Conservation (phyloP, 1,139 yeast genomes). For the Hansenula lynferdii region DNA sequence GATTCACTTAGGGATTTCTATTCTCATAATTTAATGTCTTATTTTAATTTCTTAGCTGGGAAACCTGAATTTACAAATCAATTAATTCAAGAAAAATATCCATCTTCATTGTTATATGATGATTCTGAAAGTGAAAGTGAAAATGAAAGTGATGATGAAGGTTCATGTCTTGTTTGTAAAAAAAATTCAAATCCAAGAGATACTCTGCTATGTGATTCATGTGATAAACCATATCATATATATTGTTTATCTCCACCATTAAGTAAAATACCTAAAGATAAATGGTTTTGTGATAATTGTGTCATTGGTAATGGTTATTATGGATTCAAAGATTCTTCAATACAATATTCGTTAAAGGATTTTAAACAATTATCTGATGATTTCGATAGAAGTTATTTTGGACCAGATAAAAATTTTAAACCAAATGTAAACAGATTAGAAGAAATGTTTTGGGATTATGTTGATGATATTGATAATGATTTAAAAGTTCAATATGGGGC, state of each 20-base stretch:
- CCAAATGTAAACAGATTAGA: constrained; percentile 44
- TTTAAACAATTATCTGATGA: constrained; percentile 55
- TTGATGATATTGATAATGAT: constrained; percentile 39
- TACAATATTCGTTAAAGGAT: constrained; percentile 52
- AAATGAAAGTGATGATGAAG: constrained; percentile 29
- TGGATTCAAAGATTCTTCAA: constrained; percentile 75
- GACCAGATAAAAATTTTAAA: constrained; percentile 19
- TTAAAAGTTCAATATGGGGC: constrained; percentile 71
- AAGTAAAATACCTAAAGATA: constrained; percentile 43
- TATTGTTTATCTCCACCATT: constrained; percentile 56
- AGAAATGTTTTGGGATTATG: constrained; percentile 50
- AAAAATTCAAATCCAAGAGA: constrained; percentile 42
- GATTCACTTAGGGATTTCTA: constrained; percentile 31
- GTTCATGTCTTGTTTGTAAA: constrained; percentile 51
- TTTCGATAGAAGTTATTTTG: constrained; percentile 40
- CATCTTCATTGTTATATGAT: constrained; percentile 25
- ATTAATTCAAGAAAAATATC: constrained; percentile 22
- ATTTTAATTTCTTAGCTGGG: constrained; percentile 38
- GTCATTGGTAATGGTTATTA: constrained; percentile 84
- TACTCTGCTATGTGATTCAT: constrained; percentile 66
- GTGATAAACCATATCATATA: constrained; percentile 65
- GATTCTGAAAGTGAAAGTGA: constrained; percentile 22
- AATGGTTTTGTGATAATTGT: constrained; percentile 83
- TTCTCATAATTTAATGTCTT: constrained; percentile 31
- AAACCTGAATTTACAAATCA: constrained; percentile 17